Evolutionary conservation across 495 filamentous ascomycete genomes (phyloP), one percentile per base, ranked within the genome.

Genomic region (Niebla homalea): DNA sequence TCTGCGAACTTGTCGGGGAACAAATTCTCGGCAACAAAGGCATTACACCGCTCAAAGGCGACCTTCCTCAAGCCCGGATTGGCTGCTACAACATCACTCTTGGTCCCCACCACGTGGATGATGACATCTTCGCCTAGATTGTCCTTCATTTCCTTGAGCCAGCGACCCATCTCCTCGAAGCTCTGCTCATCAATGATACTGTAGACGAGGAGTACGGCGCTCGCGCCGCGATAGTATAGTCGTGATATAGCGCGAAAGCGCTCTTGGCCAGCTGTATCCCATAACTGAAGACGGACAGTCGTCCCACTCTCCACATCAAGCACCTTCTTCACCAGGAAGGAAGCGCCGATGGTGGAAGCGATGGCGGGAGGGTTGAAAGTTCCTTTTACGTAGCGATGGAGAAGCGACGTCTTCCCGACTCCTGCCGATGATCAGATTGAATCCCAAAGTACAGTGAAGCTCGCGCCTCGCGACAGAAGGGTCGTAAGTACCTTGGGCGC

Each of bases 91-190:
- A 96, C 75, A 64, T 98, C 92, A 49, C 81, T 81, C 62, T 98
- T 98, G 4, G 92, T 96, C 43, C 92, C 92, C 1, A 96, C 92
- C 35, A 98, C 85, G 60, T 98, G 92, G 8, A 98, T 77, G n/a
- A 98, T 83, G 23, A 94, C 76, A 51, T 88, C 85, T 46, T 76
- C 67, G 36, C 62, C 66, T 23, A 87, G 69, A 54, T 89, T 85
- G 48, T 76, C 72, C 54, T 81, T 80, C 25, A 89, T 70, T 65
- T 95, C 89, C 45, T 72, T 71, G 51, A 95, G 71, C 92, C 92
- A 98, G 43, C 81, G 76, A 52, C 86, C 87, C 89, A 98, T 95
- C 64, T 95, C 89, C 48, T 80, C 72, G 65, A 96, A 98, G 50
- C 84, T 92, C 42, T 76, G 64, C 42, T 83, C 82, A 63, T 88